phyloP scores from a whole-genome alignment of 352 stramenopile genomes.

The Phytopythium cucurbitacearum region DNA sequence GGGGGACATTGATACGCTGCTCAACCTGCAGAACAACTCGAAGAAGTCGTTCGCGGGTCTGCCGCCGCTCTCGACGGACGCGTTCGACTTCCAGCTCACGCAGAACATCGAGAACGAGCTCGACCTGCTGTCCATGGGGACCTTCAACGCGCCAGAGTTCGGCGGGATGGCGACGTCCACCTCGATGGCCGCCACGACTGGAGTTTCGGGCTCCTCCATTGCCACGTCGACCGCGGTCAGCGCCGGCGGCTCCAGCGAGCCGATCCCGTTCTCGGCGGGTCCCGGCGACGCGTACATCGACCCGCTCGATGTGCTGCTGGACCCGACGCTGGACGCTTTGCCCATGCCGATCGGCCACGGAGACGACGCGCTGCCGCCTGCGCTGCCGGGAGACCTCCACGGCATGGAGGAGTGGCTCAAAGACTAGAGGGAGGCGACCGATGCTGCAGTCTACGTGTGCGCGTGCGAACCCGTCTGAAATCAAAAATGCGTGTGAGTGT shows the following conservation, averaged over 20 bases:
- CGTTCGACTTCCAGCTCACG: conserved; percentile 74
- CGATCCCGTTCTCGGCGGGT: conserved; percentile 33
- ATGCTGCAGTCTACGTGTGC: conserved; percentile 4
- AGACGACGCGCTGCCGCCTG: conserved; percentile 34
- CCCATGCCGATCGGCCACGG: conserved; percentile 71
- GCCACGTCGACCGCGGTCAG: conserved; percentile 2
- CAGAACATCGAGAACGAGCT: conserved; percentile 80
- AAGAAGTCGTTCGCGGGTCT: conserved; percentile 64
- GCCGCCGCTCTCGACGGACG: conserved; percentile 50
- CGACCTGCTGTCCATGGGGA: conserved; percentile 71
- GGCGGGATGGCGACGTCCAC: conserved; percentile 9
- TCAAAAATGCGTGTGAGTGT: conserved; percentile 2
- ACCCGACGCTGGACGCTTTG: conserved; percentile 42
- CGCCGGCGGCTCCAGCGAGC: conserved; percentile 16
- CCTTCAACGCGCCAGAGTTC: conserved; percentile 27
- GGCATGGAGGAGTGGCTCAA: conserved; percentile 80
- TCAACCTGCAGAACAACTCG: conserved; percentile 57
- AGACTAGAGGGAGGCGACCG: conserved; percentile 40
- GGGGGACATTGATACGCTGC: conserved; percentile 63
- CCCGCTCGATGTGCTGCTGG: conserved; percentile 50
- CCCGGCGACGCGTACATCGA: conserved; percentile 36
- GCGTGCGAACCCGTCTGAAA: conserved; percentile 1
- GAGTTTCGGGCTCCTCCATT: conserved; percentile 1
- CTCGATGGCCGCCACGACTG: conserved; percentile 7
- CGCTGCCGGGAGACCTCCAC: conserved; percentile 63